Conservation (phyloP, 352 stramenopile species). For the Globisporangium perplexum region DNA sequence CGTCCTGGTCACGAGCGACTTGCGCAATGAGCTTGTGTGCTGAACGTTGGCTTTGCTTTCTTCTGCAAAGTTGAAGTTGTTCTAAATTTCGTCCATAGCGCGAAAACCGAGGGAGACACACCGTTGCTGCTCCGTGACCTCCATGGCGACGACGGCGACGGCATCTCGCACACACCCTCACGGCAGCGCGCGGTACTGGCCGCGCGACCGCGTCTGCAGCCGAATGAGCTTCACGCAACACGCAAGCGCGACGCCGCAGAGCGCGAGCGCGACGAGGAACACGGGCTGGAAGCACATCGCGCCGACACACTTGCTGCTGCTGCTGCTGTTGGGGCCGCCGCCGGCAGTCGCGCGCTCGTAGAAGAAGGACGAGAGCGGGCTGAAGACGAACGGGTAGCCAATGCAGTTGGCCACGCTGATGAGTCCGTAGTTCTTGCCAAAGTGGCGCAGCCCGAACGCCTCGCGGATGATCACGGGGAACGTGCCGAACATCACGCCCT, state of each 20-base stretch:
- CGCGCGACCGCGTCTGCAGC: slow-evolving; percentile 19
- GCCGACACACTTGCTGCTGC: slow-evolving; percentile 52
- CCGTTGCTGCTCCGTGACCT: too few species aligned
- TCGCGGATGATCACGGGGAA: slow-evolving; percentile 82
- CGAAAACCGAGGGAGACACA: too few species aligned
- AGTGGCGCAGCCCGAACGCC: slow-evolving; percentile 68
- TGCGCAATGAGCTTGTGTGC: too few species aligned
- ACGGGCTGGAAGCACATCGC: slow-evolving; percentile 53
- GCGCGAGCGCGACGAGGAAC: slow-evolving; percentile 48
- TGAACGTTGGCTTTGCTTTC: too few species aligned
- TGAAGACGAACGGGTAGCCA: slow-evolving; percentile 74
- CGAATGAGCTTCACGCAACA: slow-evolving; percentile 42
- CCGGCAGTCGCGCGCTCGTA: slow-evolving; percentile 44
- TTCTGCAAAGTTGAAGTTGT: too few species aligned
- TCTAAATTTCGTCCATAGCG: too few species aligned
- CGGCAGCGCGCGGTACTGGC: slow-evolving; percentile 12
- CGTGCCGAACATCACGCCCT: slow-evolving; percentile 77
- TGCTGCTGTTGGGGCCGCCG: too few species aligned
- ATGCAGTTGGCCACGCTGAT: slow-evolving; percentile 78
- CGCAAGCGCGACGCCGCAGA: slow-evolving; percentile 47
- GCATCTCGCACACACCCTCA: too few species aligned
- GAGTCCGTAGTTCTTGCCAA: slow-evolving; percentile 83
- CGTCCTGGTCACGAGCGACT: too few species aligned
- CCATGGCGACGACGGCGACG: too few species aligned
- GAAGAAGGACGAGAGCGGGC: slow-evolving; percentile 64